Base-by-base conservation (phyloP, 257 asterid genomes). In the Salvia rosmarinus region DNA sequence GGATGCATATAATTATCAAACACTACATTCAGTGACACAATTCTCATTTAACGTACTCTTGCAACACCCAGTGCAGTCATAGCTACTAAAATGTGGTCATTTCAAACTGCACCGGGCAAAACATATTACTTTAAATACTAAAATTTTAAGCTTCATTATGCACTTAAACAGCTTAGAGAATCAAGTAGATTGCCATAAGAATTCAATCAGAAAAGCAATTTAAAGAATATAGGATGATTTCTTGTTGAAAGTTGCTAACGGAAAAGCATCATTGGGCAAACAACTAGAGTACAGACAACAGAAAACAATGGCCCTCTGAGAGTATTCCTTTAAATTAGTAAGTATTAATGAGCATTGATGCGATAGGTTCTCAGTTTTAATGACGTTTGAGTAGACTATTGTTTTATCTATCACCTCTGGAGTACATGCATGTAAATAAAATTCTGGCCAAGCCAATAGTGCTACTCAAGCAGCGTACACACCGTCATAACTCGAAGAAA, bases 111-210 rank as follows among this genome's bases (percentile, higher is more conserved):
- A 61, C 40, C 51, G 42, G 40, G 44, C 17, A 40, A 17, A 52
- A 68, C 61, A 25, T 3, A 40, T 21, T 52, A 55, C 40, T 43
- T 61, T 55, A 57, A 14, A 51, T 60, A 34, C 50, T 65, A 21
- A 37, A 20, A 32, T 51, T 39, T 67, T 43, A 17, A 70, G 8
- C 59, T 66, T 52, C 69, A 60, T 50, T 58, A 43, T 51, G 62
- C 39, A 19, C 70, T 17, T 58, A 51, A 21, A 51, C 49, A 65
- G 12, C 10, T 35, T 21, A 59, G 50, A 35, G 13, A 66, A 25
- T 67, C 55, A 60, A 66, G 59, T 72, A 57, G 62, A 65, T 46
- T 32, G 32, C 32, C 49, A 68, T 16, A 70, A 46, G 59, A 67
- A 17, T 39, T 25, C 44, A 12, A 35, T 21, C 40, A 72, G 69